Evolutionary conservation across 306 rosid species (phyloP), one percentile per base, ranked within the genome.

Genomic region (Prunus persica): DNA sequence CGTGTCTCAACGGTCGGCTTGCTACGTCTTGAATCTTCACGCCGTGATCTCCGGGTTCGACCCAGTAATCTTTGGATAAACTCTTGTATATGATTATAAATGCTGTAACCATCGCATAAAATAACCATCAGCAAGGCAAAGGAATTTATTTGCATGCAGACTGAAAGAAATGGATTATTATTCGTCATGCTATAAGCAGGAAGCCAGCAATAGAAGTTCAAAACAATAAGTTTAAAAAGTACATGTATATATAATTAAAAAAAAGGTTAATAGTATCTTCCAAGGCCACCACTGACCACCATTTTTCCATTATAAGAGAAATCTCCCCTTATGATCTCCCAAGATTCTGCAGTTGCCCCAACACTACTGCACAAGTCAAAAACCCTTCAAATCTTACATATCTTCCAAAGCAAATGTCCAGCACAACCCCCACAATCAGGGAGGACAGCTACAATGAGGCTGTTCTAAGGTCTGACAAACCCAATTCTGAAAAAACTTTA

Each of bases 21-120:
- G 34, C 6, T 32, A 65, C 49, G 8, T 19, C 49, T 18, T 34
- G 69, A 69, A 74, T 80, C 88, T 41, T 60, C 77, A 56, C 13
- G 79, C 52, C 71, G 76, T 45, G 88, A 84, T 80, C 88, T 82
- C 81, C 68, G 80, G 16, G 90, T 72, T 63, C 5, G 82, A 34
- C 82, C 80, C 69, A 67, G 83, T 69, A 86, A 79, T 87, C 89
- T 82, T 76, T 8, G 77, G 68, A 87, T 34, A 73, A 89, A 88
- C 72, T 89, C 90, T 58, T 83, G 93, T 54, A 88, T 8, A 80
- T 89, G 92, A 84, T 95, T 90, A 80, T 95, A 95, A 73, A 95
- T 95, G 93, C 99, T 95, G 96, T 78, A n/a, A n/a, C 65, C 72
- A 61, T 70, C 71, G 80, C 68, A 81, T 58, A 71, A 46, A 41